These are phyloP conservation scores for Colletotrichum sublineola DNA, from an alignment of 2,329 filamentous ascomycete species.

Conservation along the genomic window DNA sequence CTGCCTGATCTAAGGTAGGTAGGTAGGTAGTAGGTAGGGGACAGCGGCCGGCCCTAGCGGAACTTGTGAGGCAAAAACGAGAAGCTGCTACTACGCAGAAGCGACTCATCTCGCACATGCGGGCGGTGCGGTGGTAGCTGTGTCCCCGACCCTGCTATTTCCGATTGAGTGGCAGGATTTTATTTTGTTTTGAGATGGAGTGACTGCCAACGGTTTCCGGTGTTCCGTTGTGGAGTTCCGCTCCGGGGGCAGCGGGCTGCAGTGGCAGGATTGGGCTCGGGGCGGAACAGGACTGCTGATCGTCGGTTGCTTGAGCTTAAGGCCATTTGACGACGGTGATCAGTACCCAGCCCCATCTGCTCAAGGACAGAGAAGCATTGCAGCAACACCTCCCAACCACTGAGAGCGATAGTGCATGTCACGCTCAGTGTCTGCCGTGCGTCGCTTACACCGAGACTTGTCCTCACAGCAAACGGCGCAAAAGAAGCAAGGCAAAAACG, in stretches of 20 bases:
- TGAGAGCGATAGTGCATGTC: not conserved
- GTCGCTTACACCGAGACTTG: not conserved
- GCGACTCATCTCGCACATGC: conserved; percentile 7
- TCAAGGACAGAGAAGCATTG: not conserved
- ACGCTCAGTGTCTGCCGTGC: not conserved
- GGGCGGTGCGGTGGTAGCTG: not conserved
- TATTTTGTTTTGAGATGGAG: not conserved
- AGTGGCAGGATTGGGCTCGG: conserved; percentile 27
- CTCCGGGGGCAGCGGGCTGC: conserved; percentile 17
- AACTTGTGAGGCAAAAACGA: not conserved
- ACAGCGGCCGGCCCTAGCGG: not conserved
- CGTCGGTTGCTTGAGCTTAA: conserved; percentile 5
- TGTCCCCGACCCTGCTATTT: conserved; percentile 11
- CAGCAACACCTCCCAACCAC: not conserved
- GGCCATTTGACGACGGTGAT: conserved; percentile 5
- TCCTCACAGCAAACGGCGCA: not conserved
- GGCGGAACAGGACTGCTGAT: conserved; percentile 21
- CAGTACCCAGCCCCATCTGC: not conserved
- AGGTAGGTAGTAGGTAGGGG: not conserved
- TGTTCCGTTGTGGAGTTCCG: conserved; percentile 33
- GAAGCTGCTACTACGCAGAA: not conserved
- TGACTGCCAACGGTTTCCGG: not conserved
- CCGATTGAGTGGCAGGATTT: not conserved
- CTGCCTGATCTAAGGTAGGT: conserved; percentile 9
- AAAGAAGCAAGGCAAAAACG: not conserved